phyloP scores from a whole-genome alignment of 2,329 filamentous ascomycete species.

The Mycosphaerelloides madeirae region DNA sequence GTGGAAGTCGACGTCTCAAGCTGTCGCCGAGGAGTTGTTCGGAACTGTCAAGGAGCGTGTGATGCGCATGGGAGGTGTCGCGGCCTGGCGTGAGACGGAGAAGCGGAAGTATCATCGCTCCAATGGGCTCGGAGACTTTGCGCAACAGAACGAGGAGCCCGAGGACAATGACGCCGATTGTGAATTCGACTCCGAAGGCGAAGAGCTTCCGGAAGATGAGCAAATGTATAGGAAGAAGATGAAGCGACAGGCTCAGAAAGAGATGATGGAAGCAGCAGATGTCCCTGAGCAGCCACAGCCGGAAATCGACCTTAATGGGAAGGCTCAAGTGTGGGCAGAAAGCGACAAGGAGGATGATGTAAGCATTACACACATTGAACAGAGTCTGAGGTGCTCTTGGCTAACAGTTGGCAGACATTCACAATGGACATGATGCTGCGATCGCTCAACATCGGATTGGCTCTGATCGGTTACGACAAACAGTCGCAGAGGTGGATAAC shows the following conservation, averaged over 20 bases:
- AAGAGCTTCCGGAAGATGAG: slow-evolving; percentile 35
- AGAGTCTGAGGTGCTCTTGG: too few species aligned
- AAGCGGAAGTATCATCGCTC: slow-evolving; percentile 29
- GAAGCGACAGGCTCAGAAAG: slow-evolving; percentile 48
- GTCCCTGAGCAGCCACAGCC: slow-evolving; percentile 29
- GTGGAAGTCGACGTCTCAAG: slow-evolving; percentile 58
- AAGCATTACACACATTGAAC: too few species aligned
- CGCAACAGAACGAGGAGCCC: slow-evolving; percentile 29
- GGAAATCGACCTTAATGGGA: slow-evolving; percentile 38
- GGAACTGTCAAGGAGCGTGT: slow-evolving; percentile 56
- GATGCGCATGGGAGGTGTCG: slow-evolving; percentile 59
- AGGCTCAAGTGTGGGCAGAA: slow-evolving; percentile 27
- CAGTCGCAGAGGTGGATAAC: slow-evolving; percentile 54
- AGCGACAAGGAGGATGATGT: slow-evolving; percentile 38
- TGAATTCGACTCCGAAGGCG: slow-evolving; percentile 31
- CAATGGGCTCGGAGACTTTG: slow-evolving; percentile 27
- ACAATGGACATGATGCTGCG: slow-evolving; percentile 67
- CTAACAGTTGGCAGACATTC: slow-evolving; percentile 47
- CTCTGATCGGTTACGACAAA: slow-evolving; percentile 60
- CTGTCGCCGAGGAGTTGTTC: slow-evolving; percentile 66
- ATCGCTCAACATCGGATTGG: slow-evolving; percentile 58
- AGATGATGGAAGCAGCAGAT: slow-evolving; percentile 36
- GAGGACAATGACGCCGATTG: slow-evolving; percentile 35
- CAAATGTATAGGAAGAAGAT: slow-evolving; percentile 44
- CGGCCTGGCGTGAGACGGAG: slow-evolving; percentile 44